Evolutionary conservation across 2,329 filamentous ascomycete species (phyloP), one percentile per base, ranked within the genome.

Genomic region (Ustilaginoidea virens): DNA sequence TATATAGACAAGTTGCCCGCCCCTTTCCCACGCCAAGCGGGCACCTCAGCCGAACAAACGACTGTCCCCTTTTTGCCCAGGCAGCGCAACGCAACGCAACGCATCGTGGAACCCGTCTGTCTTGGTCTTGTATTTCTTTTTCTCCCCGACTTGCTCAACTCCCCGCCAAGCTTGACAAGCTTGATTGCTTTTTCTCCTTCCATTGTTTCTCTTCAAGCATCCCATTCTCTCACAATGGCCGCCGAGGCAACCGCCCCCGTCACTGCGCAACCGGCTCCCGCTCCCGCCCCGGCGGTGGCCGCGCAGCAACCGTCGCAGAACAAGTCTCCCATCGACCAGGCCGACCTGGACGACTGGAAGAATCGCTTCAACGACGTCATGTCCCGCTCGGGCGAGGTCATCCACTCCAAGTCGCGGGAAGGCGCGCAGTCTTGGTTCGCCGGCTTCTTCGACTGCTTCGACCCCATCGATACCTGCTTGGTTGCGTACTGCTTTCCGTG

Each of bases 401-500:
- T 61, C 47, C 55, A 60, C 40, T 55, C 55, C 36, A 48, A 45
- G 33, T 60, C 60, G 1, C 45, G 55, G 9, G 47, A 43, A 14
- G 39, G 38, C 15, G 36, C 58, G 0, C 45, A 52, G 39, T 32
- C 52, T 7, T 64, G 59, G 59, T 39, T 39, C 35, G 43, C 44
- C 25, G 37, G 47, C 29, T 54, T 63, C 41, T 63, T 60, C 25
- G 51, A 49, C 33, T 64, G 58, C 51, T 58, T 55, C 44, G 49
- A 36, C 34, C 60, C 60, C 15, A 47, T 61, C 29, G 51, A 56
- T 29, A 49, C 52, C 2, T 63, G 60, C 41, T 36, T 60, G n/a
- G 46, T 61, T 29, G 52, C 55, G 11, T 64, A 50, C 37, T 63
- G 53, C 36, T 35, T 60, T 16, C 60, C 61, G 2, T 64, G 60